Conservation (phyloP, 495 filamentous ascomycete genomes). For the Acidiella bohemica region DNA sequence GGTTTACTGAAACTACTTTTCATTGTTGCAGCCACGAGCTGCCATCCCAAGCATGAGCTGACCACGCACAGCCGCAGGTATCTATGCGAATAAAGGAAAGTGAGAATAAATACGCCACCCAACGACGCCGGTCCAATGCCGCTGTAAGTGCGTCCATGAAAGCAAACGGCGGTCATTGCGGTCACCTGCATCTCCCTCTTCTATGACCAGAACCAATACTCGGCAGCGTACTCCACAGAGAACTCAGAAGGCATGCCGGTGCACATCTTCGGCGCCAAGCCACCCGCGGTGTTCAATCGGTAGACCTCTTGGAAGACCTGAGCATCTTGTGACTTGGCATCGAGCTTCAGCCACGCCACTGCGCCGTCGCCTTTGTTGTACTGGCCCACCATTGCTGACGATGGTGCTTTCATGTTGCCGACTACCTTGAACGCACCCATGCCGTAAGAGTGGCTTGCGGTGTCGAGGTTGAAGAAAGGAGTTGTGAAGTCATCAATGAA, state of each 20-base stretch:
- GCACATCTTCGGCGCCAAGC: slow-evolving; percentile 64
- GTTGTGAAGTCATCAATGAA: slow-evolving; percentile 47
- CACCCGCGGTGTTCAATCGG: slow-evolving; percentile 75
- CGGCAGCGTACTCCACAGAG: slow-evolving; percentile 64
- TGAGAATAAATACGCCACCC: neutral
- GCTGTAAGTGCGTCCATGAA: slow-evolving; percentile 1
- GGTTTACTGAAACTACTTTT: too few species aligned
- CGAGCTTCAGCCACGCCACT: slow-evolving; percentile 57
- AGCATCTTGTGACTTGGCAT: slow-evolving; percentile 24
- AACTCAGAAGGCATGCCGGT: slow-evolving; percentile 48
- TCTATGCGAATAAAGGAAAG: neutral
- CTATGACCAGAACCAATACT: slow-evolving; percentile 46
- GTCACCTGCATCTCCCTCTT: neutral
- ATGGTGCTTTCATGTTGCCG: slow-evolving; percentile 42
- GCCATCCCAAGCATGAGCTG: neutral
- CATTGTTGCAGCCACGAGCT: too few species aligned
- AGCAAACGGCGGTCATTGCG: too few species aligned
- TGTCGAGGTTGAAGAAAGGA: slow-evolving; percentile 68
- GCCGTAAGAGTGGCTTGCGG: slow-evolving; percentile 37
- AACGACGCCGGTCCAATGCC: neutral
- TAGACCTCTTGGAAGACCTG: slow-evolving; percentile 62
- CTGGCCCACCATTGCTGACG: slow-evolving; percentile 37
- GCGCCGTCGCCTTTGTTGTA: slow-evolving; percentile 42
- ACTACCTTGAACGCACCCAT: slow-evolving; percentile 48
- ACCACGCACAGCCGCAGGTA: neutral